phyloP scores from a whole-genome alignment of 2,329 filamentous ascomycete species.

The Talaromyces albobiverticillius region DNA sequence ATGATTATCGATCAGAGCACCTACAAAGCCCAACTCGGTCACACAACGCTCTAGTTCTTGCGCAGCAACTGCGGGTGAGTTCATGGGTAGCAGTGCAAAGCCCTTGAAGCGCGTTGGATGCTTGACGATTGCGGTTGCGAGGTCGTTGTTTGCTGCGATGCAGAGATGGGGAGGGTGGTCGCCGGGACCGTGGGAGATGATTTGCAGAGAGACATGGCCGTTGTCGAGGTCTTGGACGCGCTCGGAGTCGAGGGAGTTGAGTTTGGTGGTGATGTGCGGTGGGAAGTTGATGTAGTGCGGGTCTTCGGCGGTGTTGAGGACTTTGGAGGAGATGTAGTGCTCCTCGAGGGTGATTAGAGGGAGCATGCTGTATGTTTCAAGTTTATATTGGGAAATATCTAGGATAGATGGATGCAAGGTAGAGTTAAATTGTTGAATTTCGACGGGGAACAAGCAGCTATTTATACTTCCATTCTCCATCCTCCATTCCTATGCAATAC shows the following conservation, averaged over 20 bases:
- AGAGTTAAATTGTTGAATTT: background rate
- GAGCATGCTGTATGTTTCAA: constrained; percentile 16
- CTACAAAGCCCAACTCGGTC: constrained; percentile 45
- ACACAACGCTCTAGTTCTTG: constrained; percentile 39
- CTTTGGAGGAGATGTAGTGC: constrained; percentile 18
- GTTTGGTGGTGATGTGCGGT: constrained; percentile 15
- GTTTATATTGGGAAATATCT: too few species aligned
- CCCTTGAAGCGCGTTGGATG: constrained; percentile 40
- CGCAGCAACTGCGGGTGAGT: constrained; percentile 33
- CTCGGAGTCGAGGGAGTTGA: constrained; percentile 13
- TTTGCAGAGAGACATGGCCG: constrained; percentile 14
- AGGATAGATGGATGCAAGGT: too few species aligned
- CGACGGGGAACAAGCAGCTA: background rate
- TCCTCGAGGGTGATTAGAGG: constrained; percentile 22
- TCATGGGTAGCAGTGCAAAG: constrained; percentile 44
- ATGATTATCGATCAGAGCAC: constrained; percentile 48
- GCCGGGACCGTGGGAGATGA: constrained; percentile 20
- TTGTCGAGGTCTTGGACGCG: constrained; percentile 14
- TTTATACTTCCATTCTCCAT: background rate
- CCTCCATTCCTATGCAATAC: background rate
- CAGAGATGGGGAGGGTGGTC: constrained; percentile 13
- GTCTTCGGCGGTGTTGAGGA: constrained; percentile 13
- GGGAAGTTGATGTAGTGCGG: constrained; percentile 17
- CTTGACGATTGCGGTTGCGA: constrained; percentile 26
- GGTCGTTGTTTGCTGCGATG: constrained; percentile 29